phyloP scores from a whole-genome alignment of 371 early-diverging fungal genomes.

The Mucor mucedo region DNA sequence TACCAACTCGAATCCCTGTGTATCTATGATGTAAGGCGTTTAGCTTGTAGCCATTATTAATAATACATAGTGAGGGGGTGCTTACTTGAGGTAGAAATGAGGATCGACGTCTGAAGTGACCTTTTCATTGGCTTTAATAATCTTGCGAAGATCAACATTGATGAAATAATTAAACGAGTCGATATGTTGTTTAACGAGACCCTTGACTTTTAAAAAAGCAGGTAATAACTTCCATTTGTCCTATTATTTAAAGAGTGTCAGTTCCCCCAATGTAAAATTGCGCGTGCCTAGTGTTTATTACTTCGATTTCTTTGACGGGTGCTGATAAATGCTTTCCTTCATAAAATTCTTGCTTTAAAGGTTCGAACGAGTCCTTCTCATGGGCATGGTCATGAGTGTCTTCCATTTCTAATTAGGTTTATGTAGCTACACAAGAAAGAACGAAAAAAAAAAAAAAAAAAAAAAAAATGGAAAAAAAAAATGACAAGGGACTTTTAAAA shows the following conservation, averaged over 20 bases:
- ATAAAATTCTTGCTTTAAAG: constrained; percentile 46
- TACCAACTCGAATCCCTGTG: constrained; percentile 88
- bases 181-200: constrained; percentile 99
- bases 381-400: constrained; percentile 14
- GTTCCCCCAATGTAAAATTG: not conserved
- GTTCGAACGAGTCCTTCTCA: constrained; percentile 43
- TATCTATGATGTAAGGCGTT: constrained; percentile 61
- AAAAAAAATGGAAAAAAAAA: not conserved
- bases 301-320: constrained; percentile 58
- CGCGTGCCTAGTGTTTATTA: constrained; percentile 10
- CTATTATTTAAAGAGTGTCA: constrained; percentile 38
- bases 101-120: constrained; percentile 99
- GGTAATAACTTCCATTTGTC: constrained; percentile 99
- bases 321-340: constrained; percentile 53
- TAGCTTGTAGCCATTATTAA: not conserved
- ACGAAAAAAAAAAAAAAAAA: not conserved
- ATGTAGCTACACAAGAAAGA: not conserved
- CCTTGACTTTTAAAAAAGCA: constrained; percentile 97
- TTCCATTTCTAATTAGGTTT: not conserved
- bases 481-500: not conserved
- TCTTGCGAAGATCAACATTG: constrained; percentile 94
- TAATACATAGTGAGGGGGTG: not conserved
- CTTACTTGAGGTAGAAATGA: constrained; percentile 92
- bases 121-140: constrained; percentile 93
- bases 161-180: constrained; percentile 99